Conservation (phyloP, 2,329 filamentous ascomycete species). For the Gnomoniopsis smithogilvyi region DNA sequence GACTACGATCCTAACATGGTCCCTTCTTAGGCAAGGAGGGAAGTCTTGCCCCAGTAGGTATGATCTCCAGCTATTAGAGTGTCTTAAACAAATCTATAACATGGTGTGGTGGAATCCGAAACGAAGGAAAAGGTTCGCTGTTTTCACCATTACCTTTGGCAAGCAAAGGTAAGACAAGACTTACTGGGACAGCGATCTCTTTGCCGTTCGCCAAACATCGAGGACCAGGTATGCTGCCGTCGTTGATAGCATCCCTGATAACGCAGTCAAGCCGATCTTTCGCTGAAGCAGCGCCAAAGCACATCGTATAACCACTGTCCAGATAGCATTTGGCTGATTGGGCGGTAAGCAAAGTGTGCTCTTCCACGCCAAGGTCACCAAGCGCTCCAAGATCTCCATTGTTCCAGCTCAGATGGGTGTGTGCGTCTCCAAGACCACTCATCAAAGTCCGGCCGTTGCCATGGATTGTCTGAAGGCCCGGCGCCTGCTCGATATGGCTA, state of each 20-base stretch:
- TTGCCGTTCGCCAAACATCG: slow-evolving; percentile 45
- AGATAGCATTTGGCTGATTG: slow-evolving; percentile 40
- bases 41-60: too few relatives aligned
- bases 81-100: too few relatives aligned
- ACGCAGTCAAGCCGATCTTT: slow-evolving; percentile 43
- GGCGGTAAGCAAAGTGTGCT: slow-evolving; percentile 43
- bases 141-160: too few relatives aligned
- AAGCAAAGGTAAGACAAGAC: too few relatives aligned
- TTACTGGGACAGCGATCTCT: slow-evolving; percentile 25
- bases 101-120: too few relatives aligned
- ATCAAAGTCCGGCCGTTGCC: slow-evolving; percentile 43
- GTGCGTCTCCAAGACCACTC: slow-evolving; percentile 46
- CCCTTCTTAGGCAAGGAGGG: too few relatives aligned
- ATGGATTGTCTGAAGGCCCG: slow-evolving; percentile 32
- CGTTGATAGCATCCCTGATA: slow-evolving; percentile 46
- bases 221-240: slow-evolving; percentile 43
- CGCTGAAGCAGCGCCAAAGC: slow-evolving; percentile 43
- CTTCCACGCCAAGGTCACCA: slow-evolving; percentile 40
- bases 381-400: slow-evolving; percentile 37
- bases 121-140: too few relatives aligned
- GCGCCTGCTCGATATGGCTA: slow-evolving; percentile 22
- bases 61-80: too few relatives aligned
- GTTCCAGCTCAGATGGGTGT: slow-evolving; percentile 49
- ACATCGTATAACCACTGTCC: slow-evolving; percentile 49
- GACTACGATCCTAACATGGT: background rate